Base-by-base conservation (phyloP, 176 grass and related monocot genomes). In the Guadua angustifolia region DNA sequence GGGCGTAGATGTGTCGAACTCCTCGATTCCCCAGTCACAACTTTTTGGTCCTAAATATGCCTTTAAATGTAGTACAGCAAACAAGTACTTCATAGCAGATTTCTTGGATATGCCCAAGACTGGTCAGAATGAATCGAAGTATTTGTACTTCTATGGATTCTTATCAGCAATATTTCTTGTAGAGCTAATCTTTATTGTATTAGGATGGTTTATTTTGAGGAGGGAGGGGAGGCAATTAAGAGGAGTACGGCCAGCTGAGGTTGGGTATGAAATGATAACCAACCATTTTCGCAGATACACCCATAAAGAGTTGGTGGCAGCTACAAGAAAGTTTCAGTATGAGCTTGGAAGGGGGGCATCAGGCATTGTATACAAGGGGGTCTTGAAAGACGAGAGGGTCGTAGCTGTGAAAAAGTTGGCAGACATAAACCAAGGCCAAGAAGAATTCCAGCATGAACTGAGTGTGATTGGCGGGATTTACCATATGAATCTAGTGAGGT, bases 281-380 rank as follows among this genome's bases (percentile, higher is more conserved):
- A 85, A 77, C 43, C 83, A 85, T 77, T 85, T 85, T 47, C 83
- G 83, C 12, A 85, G 62, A 32, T 85, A 85, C 38, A 36, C 35
- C 35, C 4, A 36, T 4, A 36, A 36, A 36, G 35, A 36, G 35
- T 36, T 36, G 35, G 35, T 36, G 35, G 4, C 35, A 36, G 35
- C 35, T 4, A 36, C 35, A 36, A 36, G 35, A 36, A 36, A 36
- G 35, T 36, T 36, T 36, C 35, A 36, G 35, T 36, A 4, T 36
- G 35, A 36, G 35, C 35, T 36, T 36, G 35, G 35, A 36, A 36
- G 35, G 35, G 35, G 35, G 4, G 35, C 35, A 4, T 36, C 35
- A 3, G 35, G 35, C 35, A 36, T 36, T 4, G 35, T 36, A 4
- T 36, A 36, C 35, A 36, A 36, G 35, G 35, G 35, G 35, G 35